Evolutionary conservation across 805 yeast species (phyloP).

Genomic region (Priceomyces carsonii): DNA sequence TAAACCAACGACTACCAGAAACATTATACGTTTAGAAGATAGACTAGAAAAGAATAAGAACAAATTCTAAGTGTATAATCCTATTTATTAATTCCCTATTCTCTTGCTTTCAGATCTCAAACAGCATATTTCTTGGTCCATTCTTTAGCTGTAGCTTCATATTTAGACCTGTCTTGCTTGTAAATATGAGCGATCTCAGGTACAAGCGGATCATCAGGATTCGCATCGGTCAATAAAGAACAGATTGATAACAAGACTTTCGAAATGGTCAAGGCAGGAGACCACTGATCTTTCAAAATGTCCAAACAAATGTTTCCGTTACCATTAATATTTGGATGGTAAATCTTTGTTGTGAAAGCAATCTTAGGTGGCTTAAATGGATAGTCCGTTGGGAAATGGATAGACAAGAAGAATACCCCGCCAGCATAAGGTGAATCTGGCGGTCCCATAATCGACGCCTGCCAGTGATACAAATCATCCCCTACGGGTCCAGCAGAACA

Average conservation of each 20-base stretch:
- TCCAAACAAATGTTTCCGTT: conserved; percentile 96
- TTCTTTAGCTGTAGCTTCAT: conserved; percentile 95
- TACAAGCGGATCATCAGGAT: conserved; percentile 98
- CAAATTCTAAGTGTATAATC: conserved; percentile 3
- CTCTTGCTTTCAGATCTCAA: conserved; percentile 32
- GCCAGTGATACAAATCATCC: conserved; percentile 98
- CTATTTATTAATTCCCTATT: conserved; percentile 1
- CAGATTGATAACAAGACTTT: conserved; percentile 94
- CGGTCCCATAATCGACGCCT: conserved; percentile 99
- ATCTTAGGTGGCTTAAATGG: conserved; percentile 97
- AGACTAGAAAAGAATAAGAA: conserved; percentile 1
- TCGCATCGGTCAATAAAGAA: conserved; percentile 94
- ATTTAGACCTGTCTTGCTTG: conserved; percentile 90
- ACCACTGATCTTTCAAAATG: conserved; percentile 97
- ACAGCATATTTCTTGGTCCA: conserved; percentile 99
- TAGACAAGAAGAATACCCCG: conserved; percentile 93
- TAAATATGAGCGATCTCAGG: conserved; percentile 97
- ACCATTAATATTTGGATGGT: conserved; percentile 95
- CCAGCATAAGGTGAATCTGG: conserved; percentile 87
- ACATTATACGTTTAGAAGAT: conserved; percentile 2
- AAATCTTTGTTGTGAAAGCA: conserved; percentile 88
- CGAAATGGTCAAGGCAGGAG: conserved; percentile 95
- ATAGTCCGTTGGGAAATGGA: conserved; percentile 98
- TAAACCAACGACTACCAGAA: conserved; percentile 7
- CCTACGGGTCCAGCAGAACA: conserved; percentile 99